Evolutionary conservation across 1,284 basidiomycete species (phyloP).

Genomic region (Cutaneotrichosporon cavernicola): DNA sequence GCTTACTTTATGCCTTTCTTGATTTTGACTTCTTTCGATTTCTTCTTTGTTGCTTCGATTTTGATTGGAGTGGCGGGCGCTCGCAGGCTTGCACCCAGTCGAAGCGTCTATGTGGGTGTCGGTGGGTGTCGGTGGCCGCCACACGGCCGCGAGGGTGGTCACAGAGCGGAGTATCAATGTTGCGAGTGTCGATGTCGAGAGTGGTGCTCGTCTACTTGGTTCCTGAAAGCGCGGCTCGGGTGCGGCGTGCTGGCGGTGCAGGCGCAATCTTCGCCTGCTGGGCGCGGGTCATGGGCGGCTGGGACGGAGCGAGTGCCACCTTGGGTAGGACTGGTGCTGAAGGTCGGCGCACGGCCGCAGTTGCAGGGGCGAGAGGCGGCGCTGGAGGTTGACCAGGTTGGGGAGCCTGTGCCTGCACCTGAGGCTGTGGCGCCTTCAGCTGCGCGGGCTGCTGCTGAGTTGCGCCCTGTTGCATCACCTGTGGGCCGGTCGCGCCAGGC

Average conservation of each 20-base stretch:
- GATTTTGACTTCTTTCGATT: slow-evolving; percentile 8
- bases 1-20: slow-evolving; percentile 14
- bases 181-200: not conserved
- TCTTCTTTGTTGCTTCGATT: slow-evolving; percentile 7
- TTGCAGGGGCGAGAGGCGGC: not conserved
- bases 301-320: not conserved
- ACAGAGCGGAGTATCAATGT: not conserved
- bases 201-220: slow-evolving; percentile 9
- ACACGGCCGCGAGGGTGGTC: not conserved
- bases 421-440: not conserved
- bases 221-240: not conserved
- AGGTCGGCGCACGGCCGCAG: not conserved
- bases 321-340: not conserved
- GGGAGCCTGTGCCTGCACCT: not conserved
- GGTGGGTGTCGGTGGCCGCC: not conserved
- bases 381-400: not conserved
- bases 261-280: slow-evolving; percentile 2
- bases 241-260: not conserved
- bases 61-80: not conserved
- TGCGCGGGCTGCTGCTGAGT: not conserved
- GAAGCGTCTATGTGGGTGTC: not conserved
- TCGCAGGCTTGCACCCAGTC: slow-evolving; percentile 1
- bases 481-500: not conserved
- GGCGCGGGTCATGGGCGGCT: slow-evolving; percentile 5
- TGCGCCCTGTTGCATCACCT: slow-evolving; percentile 10